Percentiles rank a stretch among this genome's conserved stretches.
Conservation (phyloP, 2,329 filamentous ascomycete species). For the Leptographium procerum region DNA sequence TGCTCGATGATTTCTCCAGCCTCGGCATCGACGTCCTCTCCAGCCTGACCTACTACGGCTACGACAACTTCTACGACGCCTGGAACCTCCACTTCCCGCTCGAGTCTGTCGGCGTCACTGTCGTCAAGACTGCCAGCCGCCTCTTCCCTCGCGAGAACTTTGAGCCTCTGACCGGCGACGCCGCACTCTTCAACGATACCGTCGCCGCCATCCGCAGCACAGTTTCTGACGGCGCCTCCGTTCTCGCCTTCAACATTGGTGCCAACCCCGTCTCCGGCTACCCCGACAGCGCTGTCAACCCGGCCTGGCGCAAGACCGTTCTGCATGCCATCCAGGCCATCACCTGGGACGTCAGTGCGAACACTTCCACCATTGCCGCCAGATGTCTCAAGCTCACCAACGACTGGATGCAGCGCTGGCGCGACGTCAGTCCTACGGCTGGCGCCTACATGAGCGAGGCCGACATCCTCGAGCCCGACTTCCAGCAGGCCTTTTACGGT, state of each 20-base stretch:
- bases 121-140: slow-evolving; percentile 16
- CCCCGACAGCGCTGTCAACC: slow-evolving; percentile 31
- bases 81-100: slow-evolving; percentile 21
- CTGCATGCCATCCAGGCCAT: slow-evolving; percentile 24
- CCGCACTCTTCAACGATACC: slow-evolving; percentile 18
- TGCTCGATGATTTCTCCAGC: slow-evolving; percentile 14
- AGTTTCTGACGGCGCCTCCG: slow-evolving; percentile 26
- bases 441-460: slow-evolving; percentile 30
- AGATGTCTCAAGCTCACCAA: slow-evolving; percentile 17
- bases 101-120: slow-evolving; percentile 25
- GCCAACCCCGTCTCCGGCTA: slow-evolving; percentile 15
- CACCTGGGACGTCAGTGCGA: slow-evolving; percentile 12
- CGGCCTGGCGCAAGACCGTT: slow-evolving; percentile 34
- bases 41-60: slow-evolving; percentile 12
- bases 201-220: slow-evolving; percentile 24
- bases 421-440: slow-evolving; percentile 19
- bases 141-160: slow-evolving; percentile 20
- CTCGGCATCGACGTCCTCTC: slow-evolving; percentile 14
- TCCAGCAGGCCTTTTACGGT: slow-evolving; percentile 24
- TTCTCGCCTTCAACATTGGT: slow-evolving; percentile 29
- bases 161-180: slow-evolving; percentile 19
- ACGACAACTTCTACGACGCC: slow-evolving; percentile 33
- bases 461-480: slow-evolving; percentile 22
- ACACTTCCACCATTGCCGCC: slow-evolving; percentile 10
- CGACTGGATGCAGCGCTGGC: slow-evolving; percentile 20